These are phyloP conservation scores for Fagopyrum esculentum DNA, from an alignment of 148 eudicot genomes.

Conservation along the genomic window DNA sequence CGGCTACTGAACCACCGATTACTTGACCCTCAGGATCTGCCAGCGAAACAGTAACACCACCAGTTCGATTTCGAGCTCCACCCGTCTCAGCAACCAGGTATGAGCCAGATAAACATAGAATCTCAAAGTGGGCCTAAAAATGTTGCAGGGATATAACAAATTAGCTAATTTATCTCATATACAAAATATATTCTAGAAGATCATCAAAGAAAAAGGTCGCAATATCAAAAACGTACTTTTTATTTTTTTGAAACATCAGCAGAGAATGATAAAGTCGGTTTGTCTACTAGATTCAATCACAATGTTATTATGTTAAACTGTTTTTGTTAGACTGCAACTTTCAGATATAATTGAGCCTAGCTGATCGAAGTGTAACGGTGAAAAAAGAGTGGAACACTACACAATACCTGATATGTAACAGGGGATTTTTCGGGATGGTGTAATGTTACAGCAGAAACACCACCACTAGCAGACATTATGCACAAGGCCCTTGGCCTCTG, in stretches of 20 bases:
- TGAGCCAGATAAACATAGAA: conserved; percentile 62
- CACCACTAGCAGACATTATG: conserved; percentile 71
- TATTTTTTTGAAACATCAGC: too few species aligned
- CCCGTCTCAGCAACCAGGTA: conserved; percentile 40
- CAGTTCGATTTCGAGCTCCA: conserved; percentile 50
- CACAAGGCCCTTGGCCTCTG: conserved; percentile 86
- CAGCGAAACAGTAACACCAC: conserved; percentile 55
- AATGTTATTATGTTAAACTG: too few species aligned
- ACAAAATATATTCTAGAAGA: background rate
- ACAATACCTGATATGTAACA: conserved; percentile 56
- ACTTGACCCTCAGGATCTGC: conserved; percentile 53
- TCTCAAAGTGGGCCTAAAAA: conserved; percentile 55
- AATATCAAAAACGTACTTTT: background rate
- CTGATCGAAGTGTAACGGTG: background rate
- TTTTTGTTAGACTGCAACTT: too few species aligned
- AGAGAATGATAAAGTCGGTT: too few species aligned
- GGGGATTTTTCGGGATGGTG: conserved; percentile 46
- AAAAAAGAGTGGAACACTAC: background rate
- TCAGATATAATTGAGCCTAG: too few species aligned
- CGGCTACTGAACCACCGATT: conserved; percentile 56
- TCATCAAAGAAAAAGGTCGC: background rate
- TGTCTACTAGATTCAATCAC: background rate
- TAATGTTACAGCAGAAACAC: conserved; percentile 69
- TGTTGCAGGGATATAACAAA: background rate
- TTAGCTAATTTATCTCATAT: background rate